A percentile compares a stretch with the other conserved stretches of the same genome.
These are phyloP conservation scores for Phytopythium kandeliae DNA, from an alignment of 352 stramenopile species.

Conservation along the genomic window DNA sequence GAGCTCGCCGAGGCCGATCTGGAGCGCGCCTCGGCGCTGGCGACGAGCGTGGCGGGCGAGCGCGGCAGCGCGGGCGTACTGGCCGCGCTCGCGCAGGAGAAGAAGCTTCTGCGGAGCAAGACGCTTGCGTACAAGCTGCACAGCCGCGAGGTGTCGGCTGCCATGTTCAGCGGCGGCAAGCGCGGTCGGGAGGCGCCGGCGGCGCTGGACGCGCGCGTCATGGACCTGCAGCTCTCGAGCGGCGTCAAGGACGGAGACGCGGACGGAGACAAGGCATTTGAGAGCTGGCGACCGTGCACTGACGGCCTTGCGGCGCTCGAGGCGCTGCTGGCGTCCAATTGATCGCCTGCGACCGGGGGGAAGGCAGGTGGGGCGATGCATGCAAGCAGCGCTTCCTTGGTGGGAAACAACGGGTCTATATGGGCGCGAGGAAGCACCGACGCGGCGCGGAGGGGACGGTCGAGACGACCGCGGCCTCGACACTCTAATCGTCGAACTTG, in stretches of 20 bases:
- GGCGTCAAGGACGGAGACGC: slow-evolving; percentile 7
- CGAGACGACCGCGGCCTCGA: too few relatives aligned
- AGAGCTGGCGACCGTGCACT: slow-evolving; percentile 40
- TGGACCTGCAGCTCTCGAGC: slow-evolving; percentile 25
- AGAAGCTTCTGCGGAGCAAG: slow-evolving; percentile 52
- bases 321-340: slow-evolving; percentile 7
- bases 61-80: slow-evolving; percentile 2
- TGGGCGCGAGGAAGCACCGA: neutral
- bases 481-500: slow-evolving; percentile 88
- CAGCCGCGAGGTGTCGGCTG: slow-evolving; percentile 55
- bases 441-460: too few relatives aligned
- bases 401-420: neutral
- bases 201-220: slow-evolving; percentile 8
- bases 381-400: neutral
- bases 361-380: too few relatives aligned
- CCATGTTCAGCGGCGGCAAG: slow-evolving; percentile 56
- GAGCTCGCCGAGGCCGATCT: slow-evolving; percentile 49
- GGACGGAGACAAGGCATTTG: slow-evolving; percentile 17
- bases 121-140: slow-evolving; percentile 66
- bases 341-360: too few relatives aligned
- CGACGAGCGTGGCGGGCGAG: too few relatives aligned
- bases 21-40: slow-evolving; percentile 21
- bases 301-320: slow-evolving; percentile 33
- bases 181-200: neutral
- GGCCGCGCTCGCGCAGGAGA: slow-evolving; percentile 45